Evolutionary conservation across 805 yeast species (phyloP).

Genomic region (Yarrowia divulgata): DNA sequence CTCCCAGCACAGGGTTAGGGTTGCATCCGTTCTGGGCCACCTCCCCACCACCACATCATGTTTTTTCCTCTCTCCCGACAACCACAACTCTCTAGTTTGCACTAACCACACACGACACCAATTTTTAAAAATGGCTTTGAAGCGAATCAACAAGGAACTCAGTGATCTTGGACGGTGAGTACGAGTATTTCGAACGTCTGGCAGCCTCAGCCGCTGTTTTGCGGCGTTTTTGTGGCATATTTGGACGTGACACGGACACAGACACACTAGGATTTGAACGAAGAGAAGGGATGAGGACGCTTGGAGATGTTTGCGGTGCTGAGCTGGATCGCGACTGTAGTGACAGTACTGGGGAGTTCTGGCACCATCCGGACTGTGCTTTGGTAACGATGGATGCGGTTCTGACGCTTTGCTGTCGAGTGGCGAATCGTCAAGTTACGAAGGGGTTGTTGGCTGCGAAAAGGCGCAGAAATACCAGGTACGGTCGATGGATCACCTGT

Average conservation of each 20-base stretch:
- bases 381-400: neutral
- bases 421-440: slow-evolving; percentile 8
- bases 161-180: slow-evolving; percentile 93
- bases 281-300: neutral
- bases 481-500: neutral
- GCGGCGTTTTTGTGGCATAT: neutral
- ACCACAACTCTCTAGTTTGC: slow-evolving; percentile 33
- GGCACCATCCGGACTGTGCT: neutral
- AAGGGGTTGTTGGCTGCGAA: neutral
- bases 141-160: slow-evolving; percentile 95
- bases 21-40: neutral
- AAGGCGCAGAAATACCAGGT: neutral
- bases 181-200: neutral
- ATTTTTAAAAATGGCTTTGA: slow-evolving; percentile 71
- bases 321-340: neutral
- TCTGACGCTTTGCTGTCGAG: neutral
- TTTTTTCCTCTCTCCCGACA: slow-evolving; percentile 35
- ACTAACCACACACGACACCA: slow-evolving; percentile 39
- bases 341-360: neutral
- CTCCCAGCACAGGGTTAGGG: slow-evolving; percentile 37
- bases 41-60: slow-evolving; percentile 28
- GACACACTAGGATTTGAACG: neutral
- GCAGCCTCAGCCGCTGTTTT: neutral
- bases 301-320: neutral
- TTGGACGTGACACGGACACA: neutral